Evolutionary conservation across 208 protist species (phyloP).

Genomic region (Leptomonas seymouri): DNA sequence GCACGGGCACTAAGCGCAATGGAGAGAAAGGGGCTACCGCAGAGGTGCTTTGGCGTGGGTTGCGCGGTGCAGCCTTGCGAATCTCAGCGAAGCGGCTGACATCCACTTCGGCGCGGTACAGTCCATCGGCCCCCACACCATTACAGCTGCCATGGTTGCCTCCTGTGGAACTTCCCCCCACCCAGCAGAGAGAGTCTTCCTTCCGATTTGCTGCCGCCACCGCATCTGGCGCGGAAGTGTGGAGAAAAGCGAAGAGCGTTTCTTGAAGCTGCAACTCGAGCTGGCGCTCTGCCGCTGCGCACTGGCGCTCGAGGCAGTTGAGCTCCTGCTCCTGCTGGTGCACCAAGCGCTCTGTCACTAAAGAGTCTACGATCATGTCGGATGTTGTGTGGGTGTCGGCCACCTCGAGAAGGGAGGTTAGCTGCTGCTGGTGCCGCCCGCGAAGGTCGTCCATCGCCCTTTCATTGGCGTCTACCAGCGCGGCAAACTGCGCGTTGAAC

Average conservation of each 20-base stretch:
- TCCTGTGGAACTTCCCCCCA: neutral
- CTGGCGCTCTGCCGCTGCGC: conserved; percentile 16
- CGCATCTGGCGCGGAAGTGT: conserved; percentile 59
- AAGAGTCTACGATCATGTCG: conserved; percentile 71
- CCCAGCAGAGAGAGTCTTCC: conserved; percentile 15
- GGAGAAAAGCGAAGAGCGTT: conserved; percentile 50
- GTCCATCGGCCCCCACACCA: neutral
- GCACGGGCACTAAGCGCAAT: conserved; percentile 44
- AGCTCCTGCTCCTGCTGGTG: conserved; percentile 69
- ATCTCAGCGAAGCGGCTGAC: conserved; percentile 43
- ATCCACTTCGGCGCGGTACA: conserved; percentile 41
- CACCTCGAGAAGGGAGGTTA: conserved; percentile 63
- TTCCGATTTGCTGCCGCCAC: conserved; percentile 38
- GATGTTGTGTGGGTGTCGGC: conserved; percentile 31
- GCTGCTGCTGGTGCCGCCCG: conserved; percentile 53
- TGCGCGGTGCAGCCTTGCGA: conserved; percentile 8
- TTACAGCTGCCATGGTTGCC: conserved; percentile 1
- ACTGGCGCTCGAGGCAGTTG: conserved; percentile 40
- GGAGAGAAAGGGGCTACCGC: conserved; percentile 18
- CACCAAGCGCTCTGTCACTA: conserved; percentile 60
- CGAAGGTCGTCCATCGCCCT: conserved; percentile 40
- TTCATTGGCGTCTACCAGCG: conserved; percentile 23
- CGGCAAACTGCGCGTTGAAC: conserved; percentile 55
- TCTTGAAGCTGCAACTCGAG: conserved; percentile 49
- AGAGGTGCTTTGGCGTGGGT: neutral